Base-by-base conservation (phyloP, 2,329 filamentous ascomycete genomes). In the Trematosphaeria pertusa region DNA sequence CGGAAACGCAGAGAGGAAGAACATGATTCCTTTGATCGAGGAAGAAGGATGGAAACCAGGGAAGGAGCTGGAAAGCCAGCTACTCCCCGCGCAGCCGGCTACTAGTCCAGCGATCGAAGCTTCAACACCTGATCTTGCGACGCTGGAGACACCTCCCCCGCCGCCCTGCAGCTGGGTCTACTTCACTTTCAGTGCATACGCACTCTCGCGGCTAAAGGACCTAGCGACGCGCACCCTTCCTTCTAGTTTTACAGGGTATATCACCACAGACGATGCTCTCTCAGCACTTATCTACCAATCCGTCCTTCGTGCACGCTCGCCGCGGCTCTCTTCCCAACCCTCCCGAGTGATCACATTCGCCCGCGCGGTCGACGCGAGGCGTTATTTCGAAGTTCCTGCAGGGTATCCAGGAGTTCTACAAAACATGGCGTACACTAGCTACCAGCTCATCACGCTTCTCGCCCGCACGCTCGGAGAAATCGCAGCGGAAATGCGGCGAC, bases 181-280 rank as follows among this genome's bases (percentile, higher is more conserved):
- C 47, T 78, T 81, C 54, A 61, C 57, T 14, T 80, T 83, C 59
- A 43, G 64, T 1, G 21, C 64, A 1, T 31, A 58, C 4, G 66
- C 73, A 0, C 68, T 82, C 1, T 41, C 52, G 2, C 45, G 54
- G 0, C 59, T 83, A 1, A 83, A 83, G 48, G 37, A 54, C 0
- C 26, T 55, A 0, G 76, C 77, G 3, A 58, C 5, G 41, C 57
- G 37, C 54, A 54, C 7, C 41, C 63, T 31, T 49, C 62, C 8
- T 18, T 43, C 1, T 38, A 51, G 1, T 22, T 36, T 36, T 21
- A 47, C 48, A 11, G 12, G 15, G 2, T 82, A 73, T 12, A 60
- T 82, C 14, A 80, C 80, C 2, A 83, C 80, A 0, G 79, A 84
- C 43, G 81, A 84, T 56, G 70, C 73, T 2, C 61, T 83, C n/a